These are phyloP conservation scores for Agaricales sp. DNA, from an alignment of 1,284 basidiomycete genomes.

Conservation along the genomic window DNA sequence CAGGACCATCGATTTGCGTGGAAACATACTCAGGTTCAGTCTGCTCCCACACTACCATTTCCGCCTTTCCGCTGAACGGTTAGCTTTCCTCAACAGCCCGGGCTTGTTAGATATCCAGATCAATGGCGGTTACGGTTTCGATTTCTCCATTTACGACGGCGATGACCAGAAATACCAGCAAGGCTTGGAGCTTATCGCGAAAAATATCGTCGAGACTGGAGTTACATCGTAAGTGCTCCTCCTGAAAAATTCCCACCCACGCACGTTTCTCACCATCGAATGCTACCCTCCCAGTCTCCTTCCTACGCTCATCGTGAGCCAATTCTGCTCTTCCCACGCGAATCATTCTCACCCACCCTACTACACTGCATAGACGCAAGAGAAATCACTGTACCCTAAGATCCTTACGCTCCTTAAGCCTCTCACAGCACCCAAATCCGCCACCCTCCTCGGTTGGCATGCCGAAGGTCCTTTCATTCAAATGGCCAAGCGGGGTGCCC, in stretches of 20 bases:
- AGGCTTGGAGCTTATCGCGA: constrained; percentile 64
- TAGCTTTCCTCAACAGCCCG: constrained; percentile 32
- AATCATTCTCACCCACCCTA: constrained; percentile 4
- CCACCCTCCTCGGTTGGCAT: constrained; percentile 78
- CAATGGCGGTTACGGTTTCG: constrained; percentile 85
- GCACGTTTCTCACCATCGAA: constrained; percentile 1
- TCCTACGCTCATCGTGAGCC: constrained; percentile 63
- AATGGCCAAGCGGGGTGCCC: constrained; percentile 70
- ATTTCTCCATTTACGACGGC: constrained; percentile 74
- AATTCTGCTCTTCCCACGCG: neutral
- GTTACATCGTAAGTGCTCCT: constrained; percentile 63
- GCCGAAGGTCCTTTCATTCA: constrained; percentile 86
- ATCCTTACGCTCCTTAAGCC: constrained; percentile 55
- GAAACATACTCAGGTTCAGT: constrained; percentile 59
- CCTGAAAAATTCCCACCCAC: constrained; percentile 1
- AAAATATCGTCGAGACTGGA: constrained; percentile 77
- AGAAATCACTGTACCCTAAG: constrained; percentile 60
- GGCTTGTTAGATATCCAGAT: constrained; percentile 76
- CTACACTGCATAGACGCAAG: constrained; percentile 48
- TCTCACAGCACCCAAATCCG: constrained; percentile 46
- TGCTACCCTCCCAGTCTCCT: constrained; percentile 36
- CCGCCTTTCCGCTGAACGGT: neutral
- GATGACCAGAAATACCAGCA: constrained; percentile 58
- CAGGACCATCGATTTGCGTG: constrained; percentile 52
- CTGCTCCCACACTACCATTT: neutral